Conservation (phyloP, 768 basidiomycete genomes). For the Kwoniella sp. region DNA sequence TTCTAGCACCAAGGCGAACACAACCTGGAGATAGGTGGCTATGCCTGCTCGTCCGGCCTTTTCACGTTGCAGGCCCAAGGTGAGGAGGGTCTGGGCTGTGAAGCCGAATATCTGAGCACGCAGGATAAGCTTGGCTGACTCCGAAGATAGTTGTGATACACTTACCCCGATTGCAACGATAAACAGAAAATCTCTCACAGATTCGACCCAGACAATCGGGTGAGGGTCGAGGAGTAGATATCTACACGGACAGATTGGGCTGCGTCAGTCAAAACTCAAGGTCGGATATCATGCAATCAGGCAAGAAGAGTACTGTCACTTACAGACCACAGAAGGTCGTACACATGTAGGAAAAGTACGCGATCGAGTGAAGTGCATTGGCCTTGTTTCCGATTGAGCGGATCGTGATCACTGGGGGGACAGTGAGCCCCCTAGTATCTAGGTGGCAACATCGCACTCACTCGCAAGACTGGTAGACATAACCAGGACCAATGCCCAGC, state of each 20-base stretch:
- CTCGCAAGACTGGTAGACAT: conserved; percentile 65
- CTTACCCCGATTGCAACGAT: conserved; percentile 9
- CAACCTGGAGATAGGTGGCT: conserved; percentile 62
- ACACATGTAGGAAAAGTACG: conserved; percentile 63
- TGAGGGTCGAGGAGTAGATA: conserved; percentile 6
- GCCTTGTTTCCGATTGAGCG: conserved; percentile 72
- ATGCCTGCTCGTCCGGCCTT: conserved; percentile 63
- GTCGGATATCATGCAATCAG: too few relatives aligned
- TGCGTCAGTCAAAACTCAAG: too few relatives aligned
- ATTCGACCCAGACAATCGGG: conserved; percentile 8
- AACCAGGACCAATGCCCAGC: conserved; percentile 66
- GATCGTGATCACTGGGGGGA: conserved; percentile 54
- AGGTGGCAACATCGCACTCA: conserved; percentile 49
- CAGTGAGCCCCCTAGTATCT: too few relatives aligned
- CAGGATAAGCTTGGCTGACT: neutral
- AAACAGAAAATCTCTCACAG: conserved; percentile 3
- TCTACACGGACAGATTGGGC: neutral
- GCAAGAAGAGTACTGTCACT: conserved; percentile 4
- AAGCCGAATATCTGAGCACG: conserved; percentile 49
- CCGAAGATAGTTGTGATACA: neutral
- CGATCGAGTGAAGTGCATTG: conserved; percentile 67
- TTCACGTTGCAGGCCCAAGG: conserved; percentile 63
- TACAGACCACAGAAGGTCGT: conserved; percentile 52
- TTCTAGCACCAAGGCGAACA: conserved; percentile 67
- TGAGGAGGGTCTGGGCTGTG: conserved; percentile 56